Percentiles rank a stretch among this genome's conserved stretches.
Evolutionary conservation across 2,329 filamentous ascomycete species (phyloP).

Genomic region (Alternaria dauci): DNA sequence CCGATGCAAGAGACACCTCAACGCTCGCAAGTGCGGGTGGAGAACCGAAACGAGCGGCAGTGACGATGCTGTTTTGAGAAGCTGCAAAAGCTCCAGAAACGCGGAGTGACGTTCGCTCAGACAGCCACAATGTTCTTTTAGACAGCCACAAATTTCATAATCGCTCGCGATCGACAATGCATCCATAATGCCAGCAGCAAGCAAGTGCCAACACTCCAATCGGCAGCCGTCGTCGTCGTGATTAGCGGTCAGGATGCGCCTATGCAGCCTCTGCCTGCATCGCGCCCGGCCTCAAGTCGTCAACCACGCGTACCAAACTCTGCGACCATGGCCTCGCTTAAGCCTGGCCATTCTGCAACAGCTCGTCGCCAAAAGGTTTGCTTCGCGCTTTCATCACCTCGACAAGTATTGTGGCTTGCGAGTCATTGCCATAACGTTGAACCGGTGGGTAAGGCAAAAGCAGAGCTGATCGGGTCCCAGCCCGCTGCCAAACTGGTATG

Average conservation of each 20-base stretch:
- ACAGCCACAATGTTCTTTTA: slow-evolving; percentile 31
- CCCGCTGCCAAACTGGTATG: background rate
- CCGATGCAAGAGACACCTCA: background rate
- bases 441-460: background rate
- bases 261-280: background rate
- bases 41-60: slow-evolving; percentile 5
- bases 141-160: slow-evolving; percentile 1
- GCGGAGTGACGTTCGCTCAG: slow-evolving; percentile 37
- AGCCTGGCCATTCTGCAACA: background rate
- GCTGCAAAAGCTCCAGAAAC: slow-evolving; percentile 3
- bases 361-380: background rate
- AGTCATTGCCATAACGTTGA: slow-evolving; percentile 5
- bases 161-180: slow-evolving; percentile 5
- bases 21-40: slow-evolving; percentile 10
- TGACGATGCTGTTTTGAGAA: background rate
- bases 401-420: background rate
- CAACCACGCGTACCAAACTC: slow-evolving; percentile 9
- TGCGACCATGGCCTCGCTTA: slow-evolving; percentile 3
- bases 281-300: slow-evolving; percentile 5
- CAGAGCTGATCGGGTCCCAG: background rate
- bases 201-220: slow-evolving; percentile 7
- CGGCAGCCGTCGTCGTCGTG: background rate
- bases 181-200: slow-evolving; percentile 12
- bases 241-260: slow-evolving; percentile 10
- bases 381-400: background rate